Conservation (phyloP, 148 eudicot species). For the Nepenthes mirabilis region DNA sequence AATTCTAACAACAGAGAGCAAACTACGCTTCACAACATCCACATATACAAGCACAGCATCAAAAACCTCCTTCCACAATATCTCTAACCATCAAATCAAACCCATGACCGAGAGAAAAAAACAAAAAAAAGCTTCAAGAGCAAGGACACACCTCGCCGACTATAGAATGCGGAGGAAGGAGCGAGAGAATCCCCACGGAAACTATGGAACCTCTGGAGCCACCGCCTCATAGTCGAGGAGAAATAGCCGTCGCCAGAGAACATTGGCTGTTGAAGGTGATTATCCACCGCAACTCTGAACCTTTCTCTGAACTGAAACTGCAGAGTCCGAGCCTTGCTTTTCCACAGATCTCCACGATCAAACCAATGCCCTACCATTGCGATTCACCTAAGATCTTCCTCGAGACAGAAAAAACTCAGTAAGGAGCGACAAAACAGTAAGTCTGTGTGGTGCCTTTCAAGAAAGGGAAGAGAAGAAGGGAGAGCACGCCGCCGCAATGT, state of each 20-base stretch:
- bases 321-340: slow-evolving; percentile 26
- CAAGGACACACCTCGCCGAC: slow-evolving; percentile 42
- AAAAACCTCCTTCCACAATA: neutral
- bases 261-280: slow-evolving; percentile 25
- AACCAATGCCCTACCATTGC: slow-evolving; percentile 14
- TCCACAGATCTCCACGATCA: slow-evolving; percentile 32
- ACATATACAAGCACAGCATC: no score
- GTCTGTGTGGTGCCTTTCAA: no score
- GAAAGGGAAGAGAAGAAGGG: no score
- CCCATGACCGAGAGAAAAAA: neutral
- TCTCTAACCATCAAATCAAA: neutral
- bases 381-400: neutral
- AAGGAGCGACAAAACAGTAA: no score
- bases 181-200: slow-evolving; percentile 45
- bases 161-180: slow-evolving; percentile 50
- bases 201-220: slow-evolving; percentile 35
- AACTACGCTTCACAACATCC: no score
- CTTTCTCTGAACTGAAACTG: slow-evolving; percentile 39
- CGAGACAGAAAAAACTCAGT: no score
- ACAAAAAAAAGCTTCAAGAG: neutral
- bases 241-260: slow-evolving; percentile 23
- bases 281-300: slow-evolving; percentile 47
- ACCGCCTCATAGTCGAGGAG: slow-evolving; percentile 31
- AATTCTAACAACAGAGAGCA: no score
- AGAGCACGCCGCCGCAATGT: no score